phyloP scores from a whole-genome alignment of 345 rosid genomes.

The Erodium maritimum region DNA sequence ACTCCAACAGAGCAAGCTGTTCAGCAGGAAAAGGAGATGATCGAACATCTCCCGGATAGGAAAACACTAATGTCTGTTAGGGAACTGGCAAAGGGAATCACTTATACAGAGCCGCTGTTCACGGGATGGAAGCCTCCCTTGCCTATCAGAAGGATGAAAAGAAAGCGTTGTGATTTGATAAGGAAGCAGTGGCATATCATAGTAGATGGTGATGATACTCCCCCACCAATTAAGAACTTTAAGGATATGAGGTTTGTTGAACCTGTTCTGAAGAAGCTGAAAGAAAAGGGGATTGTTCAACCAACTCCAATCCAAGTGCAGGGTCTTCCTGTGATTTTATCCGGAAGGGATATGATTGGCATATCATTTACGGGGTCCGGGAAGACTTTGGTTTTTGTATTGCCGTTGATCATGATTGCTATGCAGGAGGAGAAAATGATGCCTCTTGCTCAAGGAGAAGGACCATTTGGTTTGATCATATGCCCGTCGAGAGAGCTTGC shows the following conservation, averaged over 20 bases:
- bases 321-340: slow-evolving; percentile 76
- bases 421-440: slow-evolving; percentile 87
- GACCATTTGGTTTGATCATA: slow-evolving; percentile 66
- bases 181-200: slow-evolving; percentile 90
- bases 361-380: slow-evolving; percentile 90
- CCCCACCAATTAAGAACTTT: slow-evolving; percentile 70
- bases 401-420: slow-evolving; percentile 84
- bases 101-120: slow-evolving; percentile 58
- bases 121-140: slow-evolving; percentile 91
- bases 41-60: slow-evolving; percentile 67
- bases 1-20: slow-evolving; percentile 70
- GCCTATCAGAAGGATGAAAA: slow-evolving; percentile 47
- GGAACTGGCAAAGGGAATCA: slow-evolving; percentile 85
- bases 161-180: slow-evolving; percentile 46
- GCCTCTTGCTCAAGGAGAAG: slow-evolving; percentile 78
- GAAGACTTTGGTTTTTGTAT: slow-evolving; percentile 76
- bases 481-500: slow-evolving; percentile 94
- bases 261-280: slow-evolving; percentile 51
- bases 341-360: slow-evolving; percentile 90
- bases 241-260: slow-evolving; percentile 79
- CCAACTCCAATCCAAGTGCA: slow-evolving; percentile 94
- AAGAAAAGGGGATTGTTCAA: slow-evolving; percentile 79
- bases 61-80: slow-evolving; percentile 83
- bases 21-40: slow-evolving; percentile 91
- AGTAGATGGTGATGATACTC: slow-evolving; percentile 79